Evolutionary conservation across 768 basidiomycete genomes (phyloP), one percentile per base, ranked within the genome.

Genomic region (Brasilioporus rufonigricans): DNA sequence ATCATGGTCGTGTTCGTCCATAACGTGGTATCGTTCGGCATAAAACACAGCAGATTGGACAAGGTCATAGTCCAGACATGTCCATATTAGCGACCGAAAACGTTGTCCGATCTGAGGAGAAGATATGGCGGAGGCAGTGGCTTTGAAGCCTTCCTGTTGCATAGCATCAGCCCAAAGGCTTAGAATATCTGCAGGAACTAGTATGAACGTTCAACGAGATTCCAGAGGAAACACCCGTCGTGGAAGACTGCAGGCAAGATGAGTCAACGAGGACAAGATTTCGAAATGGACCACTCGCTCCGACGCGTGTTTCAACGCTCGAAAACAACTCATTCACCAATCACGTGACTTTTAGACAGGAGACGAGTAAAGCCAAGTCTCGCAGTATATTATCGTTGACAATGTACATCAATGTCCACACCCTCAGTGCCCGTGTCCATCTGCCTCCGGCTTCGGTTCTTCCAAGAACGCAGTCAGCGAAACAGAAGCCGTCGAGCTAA

Each of bases 31-130:
- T 59, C 91, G 76, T 73, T 95, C 93, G 33, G 92, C 91, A 74
- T 90, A 90, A 76, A 96, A 96, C 44, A 91, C 81, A 38, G 93
- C 92, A 13, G 91, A 85, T 70, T 80, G 82, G 62, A 81, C 77
- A 43, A 93, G 83, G 64, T 88, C 87, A 51, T 84, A 80, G 74
- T 93, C 91, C 55, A 93, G 84, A 73, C 85, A 91, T 62, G 84
- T 83, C 90, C 91, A 92, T 64, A 92, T 78, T 58, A 93, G 77
- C 48, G 80, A 74, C 60, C 81, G 81, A 67, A 89, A 87, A 60
- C 87, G 86, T 71, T 83, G 82, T 47, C 79, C 77, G 65, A 90
- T 81, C 66, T 80, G 74, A 58, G 82, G 78, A 58, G 77, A 72
- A 72, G 80, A 76, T 52, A 74, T 68, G 56, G 77, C 74, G 59